phyloP scores from a whole-genome alignment of 2,329 filamentous ascomycete genomes.

The Stagonosporopsis rhizophila region DNA sequence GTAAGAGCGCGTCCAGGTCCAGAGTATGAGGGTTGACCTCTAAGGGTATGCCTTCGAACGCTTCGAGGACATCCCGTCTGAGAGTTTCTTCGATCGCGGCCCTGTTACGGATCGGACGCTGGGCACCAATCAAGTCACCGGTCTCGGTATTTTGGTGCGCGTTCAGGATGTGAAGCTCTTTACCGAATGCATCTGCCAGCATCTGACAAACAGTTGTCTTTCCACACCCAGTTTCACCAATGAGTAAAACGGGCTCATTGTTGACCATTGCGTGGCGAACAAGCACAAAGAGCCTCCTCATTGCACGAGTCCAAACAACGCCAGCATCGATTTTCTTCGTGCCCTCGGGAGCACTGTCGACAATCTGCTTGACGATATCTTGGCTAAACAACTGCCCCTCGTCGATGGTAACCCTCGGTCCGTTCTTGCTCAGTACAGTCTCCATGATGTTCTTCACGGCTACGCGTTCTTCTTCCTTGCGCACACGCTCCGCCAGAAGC shows the following conservation, averaged over 20 bases:
- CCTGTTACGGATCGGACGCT: slow-evolving; percentile 88
- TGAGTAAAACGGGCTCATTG: slow-evolving; percentile 90
- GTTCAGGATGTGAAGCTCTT: slow-evolving; percentile 86
- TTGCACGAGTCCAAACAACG: slow-evolving; percentile 94
- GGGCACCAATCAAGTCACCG: slow-evolving; percentile 94
- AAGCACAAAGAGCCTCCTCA: slow-evolving; percentile 88
- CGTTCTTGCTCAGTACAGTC: slow-evolving; percentile 73
- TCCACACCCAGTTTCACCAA: slow-evolving; percentile 96
- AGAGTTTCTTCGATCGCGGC: slow-evolving; percentile 73
- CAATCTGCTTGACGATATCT: slow-evolving; percentile 40
- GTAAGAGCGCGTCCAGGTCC: slow-evolving; percentile 59
- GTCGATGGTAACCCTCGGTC: slow-evolving; percentile 73
- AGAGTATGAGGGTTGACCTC: slow-evolving; percentile 21
- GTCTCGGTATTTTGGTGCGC: slow-evolving; percentile 99
- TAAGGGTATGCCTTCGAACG: slow-evolving; percentile 27
- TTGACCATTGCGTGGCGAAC: slow-evolving; percentile 87
- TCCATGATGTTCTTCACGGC: slow-evolving; percentile 91
- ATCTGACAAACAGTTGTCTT: slow-evolving; percentile 97
- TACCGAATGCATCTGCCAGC: slow-evolving; percentile 79
- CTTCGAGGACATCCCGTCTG: slow-evolving; percentile 63
- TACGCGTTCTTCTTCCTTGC: slow-evolving; percentile 84
- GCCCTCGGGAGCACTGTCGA: slow-evolving; percentile 42
- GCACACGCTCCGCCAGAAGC: slow-evolving; percentile 91
- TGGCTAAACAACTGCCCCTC: slow-evolving; percentile 73
- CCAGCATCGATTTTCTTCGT: slow-evolving; percentile 21